Evolutionary conservation across 805 yeast genomes (phyloP).

Genomic region (Yamadazyma takamatsuzukensis): DNA sequence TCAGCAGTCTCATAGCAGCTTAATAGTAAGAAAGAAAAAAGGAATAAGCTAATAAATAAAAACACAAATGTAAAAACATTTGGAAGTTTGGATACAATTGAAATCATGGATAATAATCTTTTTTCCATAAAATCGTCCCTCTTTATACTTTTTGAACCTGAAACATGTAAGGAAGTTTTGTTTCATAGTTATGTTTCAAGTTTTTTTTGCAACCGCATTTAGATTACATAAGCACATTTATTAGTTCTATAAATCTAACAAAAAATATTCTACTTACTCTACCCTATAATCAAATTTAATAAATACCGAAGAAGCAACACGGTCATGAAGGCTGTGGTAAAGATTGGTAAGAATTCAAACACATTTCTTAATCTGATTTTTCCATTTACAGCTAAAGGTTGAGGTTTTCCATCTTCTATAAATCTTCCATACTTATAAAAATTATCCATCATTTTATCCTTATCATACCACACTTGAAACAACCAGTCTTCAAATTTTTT

Average conservation of each 20-base stretch:
- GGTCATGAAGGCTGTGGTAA: constrained; percentile 8
- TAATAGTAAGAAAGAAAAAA: constrained; percentile 51
- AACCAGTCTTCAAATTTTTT: constrained; percentile 72
- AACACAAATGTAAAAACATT: constrained; percentile 32
- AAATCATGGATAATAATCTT: too few relatives aligned
- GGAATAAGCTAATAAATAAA: constrained; percentile 45
- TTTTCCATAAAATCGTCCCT: too few relatives aligned
- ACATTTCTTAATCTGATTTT: constrained; percentile 20
- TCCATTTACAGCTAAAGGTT: constrained; percentile 22
- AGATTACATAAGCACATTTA: too few relatives aligned
- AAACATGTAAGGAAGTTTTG: too few relatives aligned
- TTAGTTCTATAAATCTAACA: too few relatives aligned
- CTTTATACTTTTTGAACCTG: too few relatives aligned
- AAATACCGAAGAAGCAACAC: constrained; percentile 13
- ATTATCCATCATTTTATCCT: constrained; percentile 66
- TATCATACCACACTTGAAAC: constrained; percentile 65
- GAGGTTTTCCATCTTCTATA: constrained; percentile 16
- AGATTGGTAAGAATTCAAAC: constrained; percentile 14
- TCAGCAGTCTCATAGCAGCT: constrained; percentile 46
- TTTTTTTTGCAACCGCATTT: too few relatives aligned
- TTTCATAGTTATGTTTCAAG: too few relatives aligned
- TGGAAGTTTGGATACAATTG: constrained; percentile 10
- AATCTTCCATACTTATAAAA: constrained; percentile 58
- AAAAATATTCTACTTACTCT: too few relatives aligned
- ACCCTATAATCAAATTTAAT: too few relatives aligned